These are phyloP conservation scores for Liriodendron chinense DNA, from an alignment of 164 flowering plant species.

Conservation along the genomic window DNA sequence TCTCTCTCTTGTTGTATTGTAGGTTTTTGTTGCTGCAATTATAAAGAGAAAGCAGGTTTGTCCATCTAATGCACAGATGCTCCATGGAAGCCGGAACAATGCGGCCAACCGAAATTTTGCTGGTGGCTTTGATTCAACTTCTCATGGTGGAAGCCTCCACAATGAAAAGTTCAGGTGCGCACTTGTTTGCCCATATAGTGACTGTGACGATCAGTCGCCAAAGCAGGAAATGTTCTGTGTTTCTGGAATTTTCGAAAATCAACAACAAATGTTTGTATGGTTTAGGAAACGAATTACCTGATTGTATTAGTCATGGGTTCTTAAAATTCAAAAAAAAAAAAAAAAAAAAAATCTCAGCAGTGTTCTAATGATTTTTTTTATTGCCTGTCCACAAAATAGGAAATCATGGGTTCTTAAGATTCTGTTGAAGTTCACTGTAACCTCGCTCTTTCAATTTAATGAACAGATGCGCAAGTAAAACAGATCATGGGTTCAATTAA, in stretches of 20 bases:
- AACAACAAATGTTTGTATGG: too few species aligned
- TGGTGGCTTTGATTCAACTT: slow-evolving; percentile 3
- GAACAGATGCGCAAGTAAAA: background rate
- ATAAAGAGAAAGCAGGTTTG: slow-evolving; percentile 55
- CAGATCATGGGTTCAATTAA: background rate
- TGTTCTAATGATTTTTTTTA: background rate
- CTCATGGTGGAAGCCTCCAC: slow-evolving; percentile 12
- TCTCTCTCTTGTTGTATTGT: background rate
- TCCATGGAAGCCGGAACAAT: slow-evolving; percentile 40
- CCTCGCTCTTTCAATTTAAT: background rate
- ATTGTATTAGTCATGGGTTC: too few species aligned
- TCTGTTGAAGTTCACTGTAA: background rate
- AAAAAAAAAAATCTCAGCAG: background rate
- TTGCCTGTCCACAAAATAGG: background rate
- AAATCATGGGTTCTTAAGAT: background rate
- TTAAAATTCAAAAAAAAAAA: too few species aligned
- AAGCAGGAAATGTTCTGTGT: too few species aligned
- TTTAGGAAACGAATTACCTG: too few species aligned
- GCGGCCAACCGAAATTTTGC: background rate
- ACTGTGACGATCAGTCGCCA: too few species aligned
- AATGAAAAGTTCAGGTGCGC: slow-evolving; percentile 27
- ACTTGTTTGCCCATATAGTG: background rate
- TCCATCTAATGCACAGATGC: slow-evolving; percentile 52
- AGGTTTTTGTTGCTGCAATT: slow-evolving; percentile 90
- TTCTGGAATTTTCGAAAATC: too few species aligned